Evolutionary conservation across 2,329 filamentous ascomycete species (phyloP), one percentile per base, ranked within the genome.

Genomic region (Lecanosticta acicola): DNA sequence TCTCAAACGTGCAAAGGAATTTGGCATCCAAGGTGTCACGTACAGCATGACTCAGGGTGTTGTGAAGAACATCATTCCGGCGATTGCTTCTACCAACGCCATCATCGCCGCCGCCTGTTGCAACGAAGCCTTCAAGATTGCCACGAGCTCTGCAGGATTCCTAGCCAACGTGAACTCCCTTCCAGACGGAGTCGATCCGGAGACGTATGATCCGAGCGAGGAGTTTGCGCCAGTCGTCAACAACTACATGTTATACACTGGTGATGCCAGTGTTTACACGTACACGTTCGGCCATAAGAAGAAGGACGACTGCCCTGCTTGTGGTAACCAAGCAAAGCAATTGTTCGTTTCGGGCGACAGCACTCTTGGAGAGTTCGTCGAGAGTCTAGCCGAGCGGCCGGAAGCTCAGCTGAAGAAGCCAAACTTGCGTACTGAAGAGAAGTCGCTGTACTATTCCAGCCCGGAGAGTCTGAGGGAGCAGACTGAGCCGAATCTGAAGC

Each of bases 211-310:
- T 45, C 46, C 50, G 10, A 36, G 33, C 36, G 44, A 53, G 18
- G 51, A 55, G 38, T 53, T 46, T 32, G 42, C 49, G 13, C 54
- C 54, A 8, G 54, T 50, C 4, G 94, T 63, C 5, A 69, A 73
- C 53, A 75, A 95, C 66, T 98, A 98, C 71, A 97, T 97, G 90
- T 95, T 96, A 87, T 98, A 98, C 68, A 95, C 88, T 10, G 93
- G 94, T 38, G 90, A 97, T 61, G 91, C 94, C 61, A 80, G 85
- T 55, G 85, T 98, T 55, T 98, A 98, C 72, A 98, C 93, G 0
- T 96, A 95, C 68, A 98, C 93, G 0, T 98, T 97, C 66, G 84
- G 89, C 61, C 89, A 95, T 61, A 85, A 96, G 69, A 87, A 86
- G 72, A 97, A 96, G 67, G 78, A 84, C 13, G 93, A 97, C 67